Conservation (phyloP, 2,329 filamentous ascomycete species). For the Arthrocladium fulminans region DNA sequence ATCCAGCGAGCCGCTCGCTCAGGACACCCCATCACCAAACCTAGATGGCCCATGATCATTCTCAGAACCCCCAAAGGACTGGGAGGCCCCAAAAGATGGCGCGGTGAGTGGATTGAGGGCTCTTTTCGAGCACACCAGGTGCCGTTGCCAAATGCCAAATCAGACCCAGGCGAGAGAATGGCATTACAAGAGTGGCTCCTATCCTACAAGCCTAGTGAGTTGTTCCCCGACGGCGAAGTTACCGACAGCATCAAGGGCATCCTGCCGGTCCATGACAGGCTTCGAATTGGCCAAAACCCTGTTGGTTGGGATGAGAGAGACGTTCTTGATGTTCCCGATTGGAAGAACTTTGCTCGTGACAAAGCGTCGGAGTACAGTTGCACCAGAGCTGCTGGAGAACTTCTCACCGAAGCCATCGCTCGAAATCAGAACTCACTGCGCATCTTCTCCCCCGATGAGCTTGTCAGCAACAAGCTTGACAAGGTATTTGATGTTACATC, state of each 20-base stretch:
- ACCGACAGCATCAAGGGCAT: constrained; percentile 45
- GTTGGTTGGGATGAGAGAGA: constrained; percentile 46
- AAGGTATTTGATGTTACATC: constrained; percentile 48
- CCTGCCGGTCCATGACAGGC: constrained; percentile 44
- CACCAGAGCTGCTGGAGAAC: constrained; percentile 50
- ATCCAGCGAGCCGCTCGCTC: constrained; percentile 56
- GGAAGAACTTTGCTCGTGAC: constrained; percentile 44
- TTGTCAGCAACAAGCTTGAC: constrained; percentile 58
- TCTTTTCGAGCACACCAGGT: constrained; percentile 60
- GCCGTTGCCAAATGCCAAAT: constrained; percentile 51
- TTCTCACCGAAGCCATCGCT: constrained; percentile 48
- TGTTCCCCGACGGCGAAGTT: constrained; percentile 47
- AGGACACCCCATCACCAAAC: constrained; percentile 53
- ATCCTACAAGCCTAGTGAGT: constrained; percentile 45
- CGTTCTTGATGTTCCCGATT: constrained; percentile 46
- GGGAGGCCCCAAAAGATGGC: constrained; percentile 54
- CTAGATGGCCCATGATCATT: constrained; percentile 57
- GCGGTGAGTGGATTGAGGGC: constrained; percentile 55
- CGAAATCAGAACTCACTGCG: constrained; percentile 51
- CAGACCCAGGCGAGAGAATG: constrained; percentile 46
- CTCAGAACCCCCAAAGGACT: constrained; percentile 59
- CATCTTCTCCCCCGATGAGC: constrained; percentile 57
- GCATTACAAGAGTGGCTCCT: constrained; percentile 52
- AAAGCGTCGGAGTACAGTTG: constrained; percentile 46
- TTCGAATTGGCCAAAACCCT: constrained; percentile 52